Conservation (phyloP, 768 basidiomycete species). For the Podaxis pistillaris region DNA sequence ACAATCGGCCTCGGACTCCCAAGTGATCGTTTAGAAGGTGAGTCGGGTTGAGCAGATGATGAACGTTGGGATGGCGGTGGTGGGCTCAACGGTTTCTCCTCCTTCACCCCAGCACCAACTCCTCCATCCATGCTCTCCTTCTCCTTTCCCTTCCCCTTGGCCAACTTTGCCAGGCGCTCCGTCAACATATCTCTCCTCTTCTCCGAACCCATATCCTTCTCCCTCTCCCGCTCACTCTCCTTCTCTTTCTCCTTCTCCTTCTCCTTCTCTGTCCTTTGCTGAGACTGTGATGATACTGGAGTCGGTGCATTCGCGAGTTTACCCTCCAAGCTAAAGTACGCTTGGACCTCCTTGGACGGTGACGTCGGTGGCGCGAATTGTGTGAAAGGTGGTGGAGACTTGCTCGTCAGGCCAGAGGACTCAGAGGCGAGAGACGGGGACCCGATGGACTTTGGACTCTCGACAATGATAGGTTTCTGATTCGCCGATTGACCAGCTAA, state of each 20-base stretch:
- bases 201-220: constrained; percentile 22
- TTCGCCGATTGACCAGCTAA: background rate
- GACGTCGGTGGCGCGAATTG: constrained; percentile 36
- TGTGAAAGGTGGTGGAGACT: constrained; percentile 28
- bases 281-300: background rate
- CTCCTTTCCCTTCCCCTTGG: constrained; percentile 30
- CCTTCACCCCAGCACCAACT: constrained; percentile 18
- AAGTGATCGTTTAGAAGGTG: constrained; percentile 7
- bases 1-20: constrained; percentile 5
- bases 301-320: background rate
- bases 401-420: constrained; percentile 23
- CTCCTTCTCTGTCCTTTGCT: background rate
- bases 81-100: constrained; percentile 22
- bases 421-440: constrained; percentile 11
- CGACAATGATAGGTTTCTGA: constrained; percentile 13
- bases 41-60: background rate
- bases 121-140: constrained; percentile 39
- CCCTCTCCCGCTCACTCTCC: background rate
- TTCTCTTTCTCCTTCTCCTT: background rate
- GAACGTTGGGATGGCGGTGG: constrained; percentile 1
- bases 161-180: constrained; percentile 41
- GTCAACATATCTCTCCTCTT: constrained; percentile 36
- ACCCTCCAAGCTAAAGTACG: background rate
- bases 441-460: constrained; percentile 24
- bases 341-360: constrained; percentile 25